A percentile compares a stretch with the other conserved stretches of the same genome.
Evolutionary conservation across 805 yeast species (phyloP).

Genomic region (Cyberlindnera misumaiensis): DNA sequence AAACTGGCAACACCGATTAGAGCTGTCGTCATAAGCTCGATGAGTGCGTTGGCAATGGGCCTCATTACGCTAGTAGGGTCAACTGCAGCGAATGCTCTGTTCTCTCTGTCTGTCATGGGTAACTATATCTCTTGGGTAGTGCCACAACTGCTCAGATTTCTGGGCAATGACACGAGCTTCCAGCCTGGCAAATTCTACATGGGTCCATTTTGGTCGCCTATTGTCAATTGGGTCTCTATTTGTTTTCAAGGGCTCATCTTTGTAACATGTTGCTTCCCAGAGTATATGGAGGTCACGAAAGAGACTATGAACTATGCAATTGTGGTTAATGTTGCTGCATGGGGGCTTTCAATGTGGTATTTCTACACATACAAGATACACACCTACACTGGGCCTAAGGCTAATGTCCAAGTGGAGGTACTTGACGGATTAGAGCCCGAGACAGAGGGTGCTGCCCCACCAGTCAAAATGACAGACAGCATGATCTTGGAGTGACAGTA

Average conservation of each 20-base stretch:
- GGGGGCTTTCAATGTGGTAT: conserved; percentile 47
- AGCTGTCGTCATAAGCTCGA: conserved; percentile 49
- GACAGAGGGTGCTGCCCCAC: conserved; percentile 2
- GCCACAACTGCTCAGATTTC: conserved; percentile 50
- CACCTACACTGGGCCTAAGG: conserved; percentile 49
- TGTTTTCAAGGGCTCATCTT: conserved; percentile 44
- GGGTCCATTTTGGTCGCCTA: conserved; percentile 38
- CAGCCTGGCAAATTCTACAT: conserved; percentile 58
- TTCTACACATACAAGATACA: conserved; percentile 46
- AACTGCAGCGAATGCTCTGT: conserved; percentile 59
- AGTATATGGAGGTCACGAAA: conserved; percentile 31
- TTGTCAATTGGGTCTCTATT: conserved; percentile 38
- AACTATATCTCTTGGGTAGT: conserved; percentile 56
- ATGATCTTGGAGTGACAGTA: too few relatives aligned
- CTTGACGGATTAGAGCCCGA: conserved; percentile 10
- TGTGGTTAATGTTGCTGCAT: conserved; percentile 54
- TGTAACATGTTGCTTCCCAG: conserved; percentile 54
- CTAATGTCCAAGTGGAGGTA: conserved; percentile 21
- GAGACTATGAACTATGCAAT: conserved; percentile 61
- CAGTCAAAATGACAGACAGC: neutral
- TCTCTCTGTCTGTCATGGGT: conserved; percentile 56
- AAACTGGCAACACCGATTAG: conserved; percentile 51
- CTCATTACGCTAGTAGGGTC: conserved; percentile 50
- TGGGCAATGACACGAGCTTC: conserved; percentile 31
- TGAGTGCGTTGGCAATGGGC: conserved; percentile 43